Percentiles rank a stretch among this genome's conserved stretches.
Conservation (phyloP, 2,329 filamentous ascomycete species). For the Aspergillus oerlinghausenensis region DNA sequence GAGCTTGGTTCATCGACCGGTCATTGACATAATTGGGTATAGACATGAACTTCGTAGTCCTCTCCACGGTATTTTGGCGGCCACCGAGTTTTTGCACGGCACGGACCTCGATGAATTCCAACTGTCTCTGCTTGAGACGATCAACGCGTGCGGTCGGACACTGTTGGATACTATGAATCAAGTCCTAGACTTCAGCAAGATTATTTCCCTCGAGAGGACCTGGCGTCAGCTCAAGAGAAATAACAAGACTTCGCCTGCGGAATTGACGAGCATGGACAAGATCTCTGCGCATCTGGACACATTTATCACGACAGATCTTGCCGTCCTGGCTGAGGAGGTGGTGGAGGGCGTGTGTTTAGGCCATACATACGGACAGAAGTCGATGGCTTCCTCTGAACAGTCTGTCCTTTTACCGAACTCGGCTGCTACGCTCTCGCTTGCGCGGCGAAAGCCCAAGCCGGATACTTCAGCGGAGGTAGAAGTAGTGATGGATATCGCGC, state of each 20-base stretch:
- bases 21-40: neutral
- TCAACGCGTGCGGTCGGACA: slow-evolving; percentile 40
- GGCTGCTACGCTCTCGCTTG: neutral
- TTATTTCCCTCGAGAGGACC: slow-evolving; percentile 38
- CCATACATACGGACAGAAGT: slow-evolving; percentile 38
- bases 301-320: slow-evolving; percentile 38
- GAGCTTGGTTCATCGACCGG: neutral
- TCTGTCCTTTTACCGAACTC: slow-evolving; percentile 17
- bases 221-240: slow-evolving; percentile 30
- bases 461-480: slow-evolving; percentile 31
- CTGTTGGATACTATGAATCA: slow-evolving; percentile 43
- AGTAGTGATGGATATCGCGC: slow-evolving; percentile 51
- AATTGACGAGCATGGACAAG: slow-evolving; percentile 26
- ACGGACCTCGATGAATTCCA: slow-evolving; percentile 39
- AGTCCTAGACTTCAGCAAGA: slow-evolving; percentile 50
- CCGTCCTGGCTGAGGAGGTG: slow-evolving; percentile 49
- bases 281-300: slow-evolving; percentile 31
- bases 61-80: slow-evolving; percentile 40
- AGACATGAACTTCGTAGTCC: slow-evolving; percentile 42
- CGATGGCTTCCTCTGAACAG: slow-evolving; percentile 20
- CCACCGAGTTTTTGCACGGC: slow-evolving; percentile 38
- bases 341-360: slow-evolving; percentile 52
- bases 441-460: slow-evolving; percentile 1
- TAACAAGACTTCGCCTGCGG: slow-evolving; percentile 20
- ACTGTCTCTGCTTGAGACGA: slow-evolving; percentile 34